These are phyloP conservation scores for Kazachstania kunashirensis DNA, from an alignment of 805 yeast species.

Conservation along the genomic window DNA sequence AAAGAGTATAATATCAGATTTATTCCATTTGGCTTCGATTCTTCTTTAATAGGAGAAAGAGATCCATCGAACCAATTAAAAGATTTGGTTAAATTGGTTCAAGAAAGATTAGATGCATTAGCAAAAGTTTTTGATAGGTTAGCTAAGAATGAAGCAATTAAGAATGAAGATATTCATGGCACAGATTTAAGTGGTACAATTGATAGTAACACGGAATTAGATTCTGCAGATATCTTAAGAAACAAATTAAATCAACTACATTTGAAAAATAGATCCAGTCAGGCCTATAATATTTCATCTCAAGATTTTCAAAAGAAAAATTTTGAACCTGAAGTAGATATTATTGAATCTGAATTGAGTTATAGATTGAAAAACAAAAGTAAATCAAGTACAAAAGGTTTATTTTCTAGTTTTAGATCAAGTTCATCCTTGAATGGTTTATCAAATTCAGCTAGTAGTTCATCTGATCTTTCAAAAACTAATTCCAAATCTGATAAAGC, in stretches of 20 bases:
- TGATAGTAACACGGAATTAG: constrained; percentile 13
- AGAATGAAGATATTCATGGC: constrained; percentile 15
- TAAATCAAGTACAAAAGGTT: constrained; percentile 2
- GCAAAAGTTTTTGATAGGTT: constrained; percentile 10
- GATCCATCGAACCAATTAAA: constrained; percentile 8
- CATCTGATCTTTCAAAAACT: not conserved
- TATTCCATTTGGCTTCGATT: constrained; percentile 23
- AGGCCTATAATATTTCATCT: not conserved
- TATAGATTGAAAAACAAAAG: constrained; percentile 9
- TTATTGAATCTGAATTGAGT: constrained; percentile 13
- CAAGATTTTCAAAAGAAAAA: constrained; percentile 4
- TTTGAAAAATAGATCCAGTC: constrained; percentile 6
- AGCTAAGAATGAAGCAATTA: constrained; percentile 9
- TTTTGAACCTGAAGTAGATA: constrained; percentile 2
- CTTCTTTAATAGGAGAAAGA: constrained; percentile 8
- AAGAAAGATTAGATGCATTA: constrained; percentile 11
- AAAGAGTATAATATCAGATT: constrained; percentile 18
- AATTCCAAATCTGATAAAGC: constrained; percentile 8
- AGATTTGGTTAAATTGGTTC: constrained; percentile 6
- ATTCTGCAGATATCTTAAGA: constrained; percentile 17
- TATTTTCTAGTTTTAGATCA: constrained; percentile 6
- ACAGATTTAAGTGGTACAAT: constrained; percentile 25
- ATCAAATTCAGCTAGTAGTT: not conserved
- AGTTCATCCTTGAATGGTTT: not conserved
- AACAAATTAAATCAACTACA: constrained; percentile 24